Base-by-base conservation (phyloP, 139 green algal species). In the Eudorina sp. region DNA sequence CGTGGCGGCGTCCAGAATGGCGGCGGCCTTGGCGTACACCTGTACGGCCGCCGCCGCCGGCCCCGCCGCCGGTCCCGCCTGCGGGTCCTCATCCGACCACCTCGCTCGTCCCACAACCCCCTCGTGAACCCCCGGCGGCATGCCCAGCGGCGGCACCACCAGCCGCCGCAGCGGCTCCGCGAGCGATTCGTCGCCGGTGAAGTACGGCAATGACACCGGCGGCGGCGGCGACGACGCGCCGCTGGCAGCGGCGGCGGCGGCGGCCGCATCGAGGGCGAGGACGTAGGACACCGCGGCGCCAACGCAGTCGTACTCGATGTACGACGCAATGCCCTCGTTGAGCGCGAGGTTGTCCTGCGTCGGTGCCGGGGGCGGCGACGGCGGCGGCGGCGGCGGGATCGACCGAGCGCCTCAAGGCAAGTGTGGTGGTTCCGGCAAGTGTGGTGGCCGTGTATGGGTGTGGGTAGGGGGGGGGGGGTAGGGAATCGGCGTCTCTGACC, bases 301-400 rank as follows among this genome's bases (percentile, higher is more conserved):
- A 6, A 53, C 66, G 45, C 82, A 88, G 64, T 79, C 64, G 45
- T 79, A 80, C 82, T 88, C 82, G 64, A 79, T 7, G 82, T 80
- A 88, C 27, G 46, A 70, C 4, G 82, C 64, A 1, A 88, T 23
- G 46, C 82, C 82, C 66, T 88, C 82, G 48, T 79, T 88, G 27
- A 88, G 27, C 3, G 48, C 4, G 7, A 88, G 21, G 64, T 88
- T 79, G 31, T 45, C 66, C 82, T 88, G 82, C 21, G 21, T 45
- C 62, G 27, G 25, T 40, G 25, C 38, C n/a, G n/a, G n/a, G n/a
- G n/a, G n/a, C n/a, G n/a, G n/a, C n/a, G n/a, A n/a, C n/a, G n/a
- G n/a, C n/a, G n/a, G n/a, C n/a, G n/a, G n/a, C n/a, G n/a, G n/a
- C n/a, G n/a, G n/a, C n/a, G n/a, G n/a, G n/a, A n/a, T n/a, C n/a